Evolutionary conservation across 305 asterid species (phyloP).

Genomic region (Solanum hybrid): DNA sequence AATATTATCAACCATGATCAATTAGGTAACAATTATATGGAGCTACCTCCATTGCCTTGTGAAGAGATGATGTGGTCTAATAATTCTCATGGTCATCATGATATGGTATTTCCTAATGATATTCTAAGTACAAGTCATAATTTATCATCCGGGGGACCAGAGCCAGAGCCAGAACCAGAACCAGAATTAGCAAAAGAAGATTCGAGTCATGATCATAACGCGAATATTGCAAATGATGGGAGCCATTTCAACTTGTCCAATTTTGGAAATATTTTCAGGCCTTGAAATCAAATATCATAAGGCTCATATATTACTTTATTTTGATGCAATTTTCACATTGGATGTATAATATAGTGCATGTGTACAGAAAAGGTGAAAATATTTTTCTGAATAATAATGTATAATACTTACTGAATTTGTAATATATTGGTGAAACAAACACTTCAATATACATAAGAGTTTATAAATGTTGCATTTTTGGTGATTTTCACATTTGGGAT

Average conservation of each 20-base stretch:
- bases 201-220: constrained; percentile 4
- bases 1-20: background rate
- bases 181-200: background rate
- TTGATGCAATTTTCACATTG: background rate
- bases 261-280: constrained; percentile 41
- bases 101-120: background rate
- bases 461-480: background rate
- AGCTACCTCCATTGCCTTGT: background rate
- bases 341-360: background rate
- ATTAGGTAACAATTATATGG: background rate
- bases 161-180: background rate
- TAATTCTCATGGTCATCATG: background rate
- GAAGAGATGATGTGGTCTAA: background rate
- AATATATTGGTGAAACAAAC: background rate
- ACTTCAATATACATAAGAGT: background rate
- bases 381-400: constrained; percentile 10
- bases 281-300: constrained; percentile 16
- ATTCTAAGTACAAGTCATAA: background rate
- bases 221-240: constrained; percentile 8
- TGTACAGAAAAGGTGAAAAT: background rate
- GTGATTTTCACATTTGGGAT: background rate
- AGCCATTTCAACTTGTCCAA: constrained; percentile 28
- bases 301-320: background rate
- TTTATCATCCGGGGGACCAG: background rate
- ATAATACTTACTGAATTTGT: background rate